phyloP scores from a whole-genome alignment of 345 rosid genomes.

The Salix purpurea region DNA sequence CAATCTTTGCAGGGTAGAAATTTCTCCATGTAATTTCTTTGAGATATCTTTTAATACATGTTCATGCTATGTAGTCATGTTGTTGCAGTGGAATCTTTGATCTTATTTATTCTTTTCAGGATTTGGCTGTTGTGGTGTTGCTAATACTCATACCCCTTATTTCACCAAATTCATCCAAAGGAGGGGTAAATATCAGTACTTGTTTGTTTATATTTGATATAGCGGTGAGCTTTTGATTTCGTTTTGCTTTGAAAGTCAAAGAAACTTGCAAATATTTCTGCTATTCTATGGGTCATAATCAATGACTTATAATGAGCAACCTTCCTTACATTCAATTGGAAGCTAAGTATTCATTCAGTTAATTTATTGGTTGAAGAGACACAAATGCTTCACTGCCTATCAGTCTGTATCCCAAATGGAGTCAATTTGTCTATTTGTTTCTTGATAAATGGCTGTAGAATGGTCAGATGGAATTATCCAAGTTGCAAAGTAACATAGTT shows the following conservation, averaged over 20 bases:
- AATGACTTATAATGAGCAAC: background rate
- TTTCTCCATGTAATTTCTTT: background rate
- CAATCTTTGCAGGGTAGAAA: background rate
- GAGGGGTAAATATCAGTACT: conserved; percentile 73
- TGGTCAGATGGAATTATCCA: background rate
- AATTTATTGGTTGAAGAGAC: background rate
- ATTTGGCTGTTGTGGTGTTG: conserved; percentile 95
- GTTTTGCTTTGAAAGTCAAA: background rate
- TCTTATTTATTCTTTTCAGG: conserved; percentile 47
- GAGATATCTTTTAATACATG: background rate
- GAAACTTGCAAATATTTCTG: background rate
- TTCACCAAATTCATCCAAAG: conserved; percentile 96
- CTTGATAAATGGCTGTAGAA: background rate
- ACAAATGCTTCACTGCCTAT: background rate
- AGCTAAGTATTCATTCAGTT: background rate
- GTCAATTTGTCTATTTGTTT: background rate
- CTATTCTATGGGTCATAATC: background rate
- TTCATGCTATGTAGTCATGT: background rate
- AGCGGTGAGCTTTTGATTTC: conserved; percentile 7
- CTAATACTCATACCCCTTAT: conserved; percentile 97
- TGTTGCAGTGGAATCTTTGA: conserved; percentile 6
- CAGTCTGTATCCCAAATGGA: background rate
- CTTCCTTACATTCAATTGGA: background rate
- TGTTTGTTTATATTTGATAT: conserved; percentile 9
- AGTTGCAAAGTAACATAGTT: background rate